A percentile compares a stretch with the other conserved stretches of the same genome.
Evolutionary conservation across 805 yeast genomes (phyloP).

Genomic region (Yamadazyma insecticola): DNA sequence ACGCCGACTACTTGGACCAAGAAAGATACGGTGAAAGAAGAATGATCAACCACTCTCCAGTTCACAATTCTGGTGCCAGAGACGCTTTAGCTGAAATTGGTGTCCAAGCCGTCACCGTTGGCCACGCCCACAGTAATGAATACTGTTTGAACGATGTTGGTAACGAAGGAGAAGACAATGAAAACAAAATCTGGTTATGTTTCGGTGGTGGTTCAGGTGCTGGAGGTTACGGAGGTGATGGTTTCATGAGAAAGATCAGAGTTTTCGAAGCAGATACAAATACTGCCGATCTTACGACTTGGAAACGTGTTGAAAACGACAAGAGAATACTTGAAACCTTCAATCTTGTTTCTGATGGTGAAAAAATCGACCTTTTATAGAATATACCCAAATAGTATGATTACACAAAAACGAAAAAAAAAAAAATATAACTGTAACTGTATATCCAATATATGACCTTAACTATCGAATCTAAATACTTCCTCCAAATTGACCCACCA

Average conservation of each 20-base stretch:
- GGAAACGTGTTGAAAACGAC: slow-evolving; percentile 63
- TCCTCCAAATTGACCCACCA: slow-evolving; percentile 37
- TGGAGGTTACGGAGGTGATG: slow-evolving; percentile 93
- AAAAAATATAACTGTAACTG: no score
- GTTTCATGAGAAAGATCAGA: slow-evolving; percentile 72
- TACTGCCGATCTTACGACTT: slow-evolving; percentile 46
- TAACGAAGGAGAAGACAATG: neutral
- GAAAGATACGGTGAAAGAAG: no score
- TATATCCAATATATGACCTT: no score
- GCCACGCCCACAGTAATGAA: slow-evolving; percentile 95
- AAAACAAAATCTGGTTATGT: slow-evolving; percentile 64
- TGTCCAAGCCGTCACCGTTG: slow-evolving; percentile 73
- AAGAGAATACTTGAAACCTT: no score
- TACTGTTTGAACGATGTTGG: slow-evolving; percentile 61
- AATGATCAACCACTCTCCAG: no score
- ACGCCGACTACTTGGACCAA: no score
- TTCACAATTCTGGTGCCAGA: slow-evolving; percentile 60
- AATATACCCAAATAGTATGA: no score
- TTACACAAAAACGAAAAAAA: no score
- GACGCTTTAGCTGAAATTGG: slow-evolving; percentile 58
- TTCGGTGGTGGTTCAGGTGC: slow-evolving; percentile 87
- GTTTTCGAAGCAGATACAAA: slow-evolving; percentile 59
- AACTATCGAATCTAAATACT: slow-evolving; percentile 32
- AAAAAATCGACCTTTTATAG: no score
- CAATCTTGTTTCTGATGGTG: no score